Percentiles rank a stretch among this genome's conserved stretches.
Evolutionary conservation across 106 monocot species (phyloP).

Genomic region (Agapanthus africanus): DNA sequence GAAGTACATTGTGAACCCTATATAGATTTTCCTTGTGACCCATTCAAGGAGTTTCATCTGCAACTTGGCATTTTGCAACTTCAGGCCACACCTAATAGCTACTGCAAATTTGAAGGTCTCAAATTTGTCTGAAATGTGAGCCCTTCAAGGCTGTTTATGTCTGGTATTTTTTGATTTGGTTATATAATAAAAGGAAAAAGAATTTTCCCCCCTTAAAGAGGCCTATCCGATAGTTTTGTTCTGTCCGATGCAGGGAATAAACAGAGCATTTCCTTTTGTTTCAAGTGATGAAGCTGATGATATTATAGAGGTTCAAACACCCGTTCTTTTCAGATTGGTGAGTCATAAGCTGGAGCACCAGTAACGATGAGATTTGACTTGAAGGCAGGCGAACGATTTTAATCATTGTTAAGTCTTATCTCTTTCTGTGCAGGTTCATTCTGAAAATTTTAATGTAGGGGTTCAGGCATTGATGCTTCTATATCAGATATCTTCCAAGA

Average conservation of each 20-base stretch:
- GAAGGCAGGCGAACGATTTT: background rate
- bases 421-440: conserved; percentile 63
- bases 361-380: background rate
- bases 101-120: background rate
- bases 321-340: conserved; percentile 86
- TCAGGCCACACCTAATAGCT: background rate
- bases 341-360: conserved; percentile 9
- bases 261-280: conserved; percentile 94
- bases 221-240: background rate
- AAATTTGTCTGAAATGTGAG: background rate
- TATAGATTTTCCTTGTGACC: background rate
- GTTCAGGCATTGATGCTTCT: conserved; percentile 91
- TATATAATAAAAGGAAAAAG: background rate
- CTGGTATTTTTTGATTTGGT: background rate
- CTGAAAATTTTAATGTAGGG: conserved; percentile 89
- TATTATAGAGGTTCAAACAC: conserved; percentile 86
- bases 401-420: background rate
- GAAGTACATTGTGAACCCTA: too few species aligned
- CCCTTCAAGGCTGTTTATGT: background rate
- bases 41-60: background rate
- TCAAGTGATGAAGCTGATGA: conserved; percentile 93
- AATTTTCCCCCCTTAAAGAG: background rate
- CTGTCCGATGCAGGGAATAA: conserved; percentile 57
- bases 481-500: conserved; percentile 79
- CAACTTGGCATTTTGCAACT: background rate